Evolutionary conservation across 768 basidiomycete genomes (phyloP).

Genomic region (Gloeophyllum trabeum): DNA sequence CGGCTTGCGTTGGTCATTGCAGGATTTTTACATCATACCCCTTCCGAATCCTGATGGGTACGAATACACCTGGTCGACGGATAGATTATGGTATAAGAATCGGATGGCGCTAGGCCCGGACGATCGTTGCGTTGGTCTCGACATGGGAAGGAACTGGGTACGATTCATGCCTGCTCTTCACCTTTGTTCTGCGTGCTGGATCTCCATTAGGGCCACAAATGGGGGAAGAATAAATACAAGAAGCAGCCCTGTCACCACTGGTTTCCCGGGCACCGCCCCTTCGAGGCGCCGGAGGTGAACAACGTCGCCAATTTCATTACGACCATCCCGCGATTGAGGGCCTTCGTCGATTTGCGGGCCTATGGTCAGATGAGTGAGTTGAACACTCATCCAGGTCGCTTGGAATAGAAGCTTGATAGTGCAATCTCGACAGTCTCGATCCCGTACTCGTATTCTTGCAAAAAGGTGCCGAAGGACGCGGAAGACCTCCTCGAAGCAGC

Average conservation of each 20-base stretch:
- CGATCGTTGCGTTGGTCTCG: conserved; percentile 53
- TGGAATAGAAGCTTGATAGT: not conserved
- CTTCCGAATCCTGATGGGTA: conserved; percentile 67
- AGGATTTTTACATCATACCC: conserved; percentile 62
- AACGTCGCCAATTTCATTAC: conserved; percentile 62
- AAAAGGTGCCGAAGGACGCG: conserved; percentile 48
- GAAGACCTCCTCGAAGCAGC: conserved; percentile 71
- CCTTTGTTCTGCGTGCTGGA: not conserved
- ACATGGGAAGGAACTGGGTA: conserved; percentile 55
- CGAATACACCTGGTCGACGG: conserved; percentile 57
- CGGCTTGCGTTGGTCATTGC: not conserved
- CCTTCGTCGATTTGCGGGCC: conserved; percentile 67
- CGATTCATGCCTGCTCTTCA: conserved; percentile 6
- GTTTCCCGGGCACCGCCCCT: conserved; percentile 65
- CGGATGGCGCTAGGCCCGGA: conserved; percentile 22
- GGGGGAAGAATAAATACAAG: conserved; percentile 31
- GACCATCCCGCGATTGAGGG: conserved; percentile 38
- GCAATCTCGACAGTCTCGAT: conserved; percentile 42
- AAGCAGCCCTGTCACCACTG: conserved; percentile 59
- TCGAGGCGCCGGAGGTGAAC: conserved; percentile 68
- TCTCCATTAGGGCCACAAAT: conserved; percentile 54
- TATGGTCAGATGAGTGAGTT: conserved; percentile 76
- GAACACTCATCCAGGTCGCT: not conserved
- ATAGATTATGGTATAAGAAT: conserved; percentile 54
- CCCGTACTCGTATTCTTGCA: conserved; percentile 68